Percentiles rank a stretch among this genome's conserved stretches.
Evolutionary conservation across 805 yeast genomes (phyloP).

Genomic region (Kodamaea nitidulidarum): DNA sequence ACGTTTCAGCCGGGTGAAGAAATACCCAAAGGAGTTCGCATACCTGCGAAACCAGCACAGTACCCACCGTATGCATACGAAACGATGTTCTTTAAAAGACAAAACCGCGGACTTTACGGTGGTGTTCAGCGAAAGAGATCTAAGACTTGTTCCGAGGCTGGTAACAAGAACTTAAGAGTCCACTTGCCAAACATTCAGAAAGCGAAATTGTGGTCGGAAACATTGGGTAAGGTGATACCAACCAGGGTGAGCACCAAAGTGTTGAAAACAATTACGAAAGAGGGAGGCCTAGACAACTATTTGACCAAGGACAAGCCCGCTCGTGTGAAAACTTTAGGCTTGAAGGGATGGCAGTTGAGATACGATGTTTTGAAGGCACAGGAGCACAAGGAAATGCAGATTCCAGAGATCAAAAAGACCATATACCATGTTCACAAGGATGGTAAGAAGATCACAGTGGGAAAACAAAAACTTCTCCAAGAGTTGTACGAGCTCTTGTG

Average conservation of each 20-base stretch:
- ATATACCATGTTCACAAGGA: slow-evolving; percentile 50
- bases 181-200: slow-evolving; percentile 81
- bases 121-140: slow-evolving; percentile 80
- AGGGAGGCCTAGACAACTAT: slow-evolving; percentile 93
- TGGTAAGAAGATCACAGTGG: slow-evolving; percentile 50
- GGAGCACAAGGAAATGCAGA: slow-evolving; percentile 33
- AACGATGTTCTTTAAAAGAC: slow-evolving; percentile 71
- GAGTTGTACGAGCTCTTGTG: slow-evolving; percentile 50
- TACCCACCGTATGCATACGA: slow-evolving; percentile 56
- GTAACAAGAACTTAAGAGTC: slow-evolving; percentile 65
- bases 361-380: slow-evolving; percentile 59
- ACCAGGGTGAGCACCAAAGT: slow-evolving; percentile 75
- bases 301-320: slow-evolving; percentile 83
- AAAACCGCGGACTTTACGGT: slow-evolving; percentile 86
- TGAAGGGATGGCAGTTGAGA: slow-evolving; percentile 86
- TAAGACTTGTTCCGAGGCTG: slow-evolving; percentile 70
- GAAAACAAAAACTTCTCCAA: slow-evolving; percentile 60
- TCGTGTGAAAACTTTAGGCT: slow-evolving; percentile 87
- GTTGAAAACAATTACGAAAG: slow-evolving; percentile 79
- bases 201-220: slow-evolving; percentile 80
- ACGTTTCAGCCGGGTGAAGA: slow-evolving; percentile 36
- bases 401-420: slow-evolving; percentile 26
- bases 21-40: slow-evolving; percentile 21
- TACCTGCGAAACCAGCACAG: slow-evolving; percentile 20
- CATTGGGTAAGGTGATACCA: slow-evolving; percentile 53